These are phyloP conservation scores for Dictyostelium firmibasis DNA, from an alignment of 78 protist genomes.

Conservation along the genomic window DNA sequence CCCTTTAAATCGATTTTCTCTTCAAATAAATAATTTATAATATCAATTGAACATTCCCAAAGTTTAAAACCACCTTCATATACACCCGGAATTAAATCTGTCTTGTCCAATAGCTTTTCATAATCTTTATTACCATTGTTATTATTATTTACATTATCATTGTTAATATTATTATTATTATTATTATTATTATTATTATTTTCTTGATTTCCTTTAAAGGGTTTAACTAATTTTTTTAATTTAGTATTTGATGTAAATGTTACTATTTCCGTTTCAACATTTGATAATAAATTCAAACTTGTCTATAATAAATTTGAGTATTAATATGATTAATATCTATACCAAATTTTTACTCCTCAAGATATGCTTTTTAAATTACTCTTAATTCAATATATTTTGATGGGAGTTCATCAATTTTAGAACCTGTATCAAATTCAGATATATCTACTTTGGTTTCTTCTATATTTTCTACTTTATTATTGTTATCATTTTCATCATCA, in stretches of 20 bases:
- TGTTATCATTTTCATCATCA: not conserved
- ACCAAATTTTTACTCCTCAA: not conserved
- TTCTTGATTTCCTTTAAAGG: not conserved
- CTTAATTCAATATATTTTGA: not conserved
- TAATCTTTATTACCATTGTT: not conserved
- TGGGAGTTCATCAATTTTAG: not conserved
- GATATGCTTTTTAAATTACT: no score
- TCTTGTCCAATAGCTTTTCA: slow-evolving; percentile 28
- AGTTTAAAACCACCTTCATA: slow-evolving; percentile 88
- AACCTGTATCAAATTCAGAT: not conserved
- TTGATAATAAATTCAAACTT: not conserved
- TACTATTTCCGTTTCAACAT: slow-evolving; percentile 7
- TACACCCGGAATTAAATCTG: slow-evolving; percentile 79
- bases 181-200: not conserved
- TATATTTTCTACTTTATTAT: not conserved
- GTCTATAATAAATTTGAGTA: not conserved
- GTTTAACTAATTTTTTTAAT: slow-evolving; percentile 24
- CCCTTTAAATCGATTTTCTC: not conserved
- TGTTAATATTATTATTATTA: not conserved
- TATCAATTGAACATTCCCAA: slow-evolving; percentile 81
- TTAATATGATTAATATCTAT: not conserved
- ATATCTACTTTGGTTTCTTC: not conserved
- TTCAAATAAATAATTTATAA: slow-evolving; percentile 60
- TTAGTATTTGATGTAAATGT: not conserved
- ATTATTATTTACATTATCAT: not conserved